Evolutionary conservation across 139 green algal genomes (phyloP).

Genomic region (Ettlia oleoabundans): DNA sequence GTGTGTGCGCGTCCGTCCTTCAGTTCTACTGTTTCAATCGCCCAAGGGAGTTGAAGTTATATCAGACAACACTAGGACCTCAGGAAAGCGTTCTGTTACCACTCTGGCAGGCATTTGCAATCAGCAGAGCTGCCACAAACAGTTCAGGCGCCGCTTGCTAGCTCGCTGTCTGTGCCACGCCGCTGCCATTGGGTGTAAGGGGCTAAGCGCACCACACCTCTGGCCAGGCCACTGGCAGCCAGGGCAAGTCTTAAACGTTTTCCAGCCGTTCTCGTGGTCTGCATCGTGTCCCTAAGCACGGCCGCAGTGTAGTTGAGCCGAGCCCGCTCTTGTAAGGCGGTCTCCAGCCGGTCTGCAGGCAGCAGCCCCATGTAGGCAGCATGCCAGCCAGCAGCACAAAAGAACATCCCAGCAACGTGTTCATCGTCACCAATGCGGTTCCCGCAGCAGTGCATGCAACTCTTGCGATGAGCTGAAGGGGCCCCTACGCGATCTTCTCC

Average conservation of each 20-base stretch:
- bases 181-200: background rate
- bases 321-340: constrained; percentile 26
- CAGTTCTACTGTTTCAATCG: too few species aligned
- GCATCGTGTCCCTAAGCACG: constrained; percentile 13
- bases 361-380: background rate
- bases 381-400: background rate
- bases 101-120: too few species aligned
- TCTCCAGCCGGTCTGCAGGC: constrained; percentile 31
- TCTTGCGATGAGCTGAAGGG: too few species aligned
- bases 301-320: constrained; percentile 20
- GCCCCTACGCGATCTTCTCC: too few species aligned
- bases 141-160: too few species aligned
- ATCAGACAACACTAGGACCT: too few species aligned
- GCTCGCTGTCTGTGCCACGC: background rate
- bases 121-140: too few species aligned
- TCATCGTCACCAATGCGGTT: too few species aligned
- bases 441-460: too few species aligned
- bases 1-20: too few species aligned
- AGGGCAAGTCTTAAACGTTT: constrained; percentile 27
- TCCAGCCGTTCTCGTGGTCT: constrained; percentile 14
- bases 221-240: constrained; percentile 6
- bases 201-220: background rate
- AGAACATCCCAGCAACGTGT: background rate
- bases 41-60: too few species aligned
- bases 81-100: too few species aligned